Percentiles rank a stretch among this genome's conserved stretches.
These are phyloP conservation scores for Pythium aristosporum DNA, from an alignment of 352 stramenopile species.

Conservation along the genomic window DNA sequence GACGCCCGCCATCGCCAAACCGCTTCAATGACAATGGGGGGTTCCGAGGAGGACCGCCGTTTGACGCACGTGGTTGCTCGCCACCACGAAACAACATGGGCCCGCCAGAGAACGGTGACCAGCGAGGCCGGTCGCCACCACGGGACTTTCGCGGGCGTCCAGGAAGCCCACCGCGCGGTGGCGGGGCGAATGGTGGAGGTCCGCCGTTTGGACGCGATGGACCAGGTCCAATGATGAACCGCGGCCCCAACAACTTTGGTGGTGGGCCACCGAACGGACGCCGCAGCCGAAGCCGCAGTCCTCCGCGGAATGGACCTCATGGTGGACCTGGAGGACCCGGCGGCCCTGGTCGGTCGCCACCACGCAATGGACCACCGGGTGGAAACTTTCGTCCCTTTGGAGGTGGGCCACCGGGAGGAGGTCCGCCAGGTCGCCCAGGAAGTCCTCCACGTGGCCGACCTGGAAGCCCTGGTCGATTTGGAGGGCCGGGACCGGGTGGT, in stretches of 20 bases:
- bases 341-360: slow-evolving; percentile 4
- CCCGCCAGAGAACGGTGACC: slow-evolving; percentile 2
- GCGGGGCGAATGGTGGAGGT: not conserved
- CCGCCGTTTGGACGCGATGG: slow-evolving; percentile 10
- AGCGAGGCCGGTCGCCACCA: slow-evolving; percentile 7
- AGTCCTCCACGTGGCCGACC: slow-evolving; percentile 13
- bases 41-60: not conserved
- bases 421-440: slow-evolving; percentile 2
- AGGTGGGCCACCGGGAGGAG: slow-evolving; percentile 3
- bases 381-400: slow-evolving; percentile 20
- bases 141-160: slow-evolving; percentile 12
- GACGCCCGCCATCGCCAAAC: slow-evolving; percentile 10
- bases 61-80: not conserved
- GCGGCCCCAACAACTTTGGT: slow-evolving; percentile 6
- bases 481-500: slow-evolving; percentile 7
- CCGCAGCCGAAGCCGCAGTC: slow-evolving; percentile 14
- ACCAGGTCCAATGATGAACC: slow-evolving; percentile 2
- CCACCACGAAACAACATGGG: slow-evolving; percentile 13
- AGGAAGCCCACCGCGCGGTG: not conserved
- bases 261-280: slow-evolving; percentile 4
- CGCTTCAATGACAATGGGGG: not conserved
- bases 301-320: not conserved
- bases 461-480: slow-evolving; percentile 10
- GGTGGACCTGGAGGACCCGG: slow-evolving; percentile 5
- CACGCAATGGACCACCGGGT: slow-evolving; percentile 2